Conservation (phyloP, 768 basidiomycete species). For the Russula griseocarnosa region DNA sequence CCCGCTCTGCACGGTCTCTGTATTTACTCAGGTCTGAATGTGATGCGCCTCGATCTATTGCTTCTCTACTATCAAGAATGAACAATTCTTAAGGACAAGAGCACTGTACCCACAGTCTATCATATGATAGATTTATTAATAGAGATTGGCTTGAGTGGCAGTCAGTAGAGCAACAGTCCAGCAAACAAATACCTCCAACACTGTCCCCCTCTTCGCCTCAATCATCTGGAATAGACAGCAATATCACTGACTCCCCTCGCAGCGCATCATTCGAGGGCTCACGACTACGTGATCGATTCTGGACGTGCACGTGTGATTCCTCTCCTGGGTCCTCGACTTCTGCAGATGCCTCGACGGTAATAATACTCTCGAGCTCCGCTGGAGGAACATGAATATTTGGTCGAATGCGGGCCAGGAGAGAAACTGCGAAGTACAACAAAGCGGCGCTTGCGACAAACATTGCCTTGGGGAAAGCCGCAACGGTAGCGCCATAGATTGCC, state of each 20-base stretch:
- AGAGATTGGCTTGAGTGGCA: neutral
- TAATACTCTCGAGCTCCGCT: conserved; percentile 9
- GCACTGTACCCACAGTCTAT: neutral
- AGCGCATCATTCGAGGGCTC: neutral
- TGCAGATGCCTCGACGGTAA: neutral
- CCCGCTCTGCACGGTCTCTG: too few relatives aligned
- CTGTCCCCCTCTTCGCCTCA: neutral
- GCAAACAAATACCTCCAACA: neutral
- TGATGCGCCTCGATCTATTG: too few relatives aligned
- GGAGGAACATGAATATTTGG: conserved; percentile 25
- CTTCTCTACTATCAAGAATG: too few relatives aligned
- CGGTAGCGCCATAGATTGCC: conserved; percentile 24
- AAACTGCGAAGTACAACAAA: conserved; percentile 24
- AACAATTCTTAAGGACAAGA: neutral
- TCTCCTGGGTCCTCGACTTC: neutral
- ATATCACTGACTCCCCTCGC: conserved; percentile 1
- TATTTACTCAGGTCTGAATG: too few relatives aligned
- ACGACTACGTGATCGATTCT: neutral
- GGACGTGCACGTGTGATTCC: neutral
- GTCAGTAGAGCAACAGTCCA: neutral
- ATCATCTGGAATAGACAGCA: conserved; percentile 14
- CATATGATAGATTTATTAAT: neutral
- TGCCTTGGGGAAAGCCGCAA: conserved; percentile 25
- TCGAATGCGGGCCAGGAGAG: conserved; percentile 25
- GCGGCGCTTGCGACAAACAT: conserved; percentile 26